phyloP scores from a whole-genome alignment of 1,284 basidiomycete genomes.

The Sphaerobolus stellatus region DNA sequence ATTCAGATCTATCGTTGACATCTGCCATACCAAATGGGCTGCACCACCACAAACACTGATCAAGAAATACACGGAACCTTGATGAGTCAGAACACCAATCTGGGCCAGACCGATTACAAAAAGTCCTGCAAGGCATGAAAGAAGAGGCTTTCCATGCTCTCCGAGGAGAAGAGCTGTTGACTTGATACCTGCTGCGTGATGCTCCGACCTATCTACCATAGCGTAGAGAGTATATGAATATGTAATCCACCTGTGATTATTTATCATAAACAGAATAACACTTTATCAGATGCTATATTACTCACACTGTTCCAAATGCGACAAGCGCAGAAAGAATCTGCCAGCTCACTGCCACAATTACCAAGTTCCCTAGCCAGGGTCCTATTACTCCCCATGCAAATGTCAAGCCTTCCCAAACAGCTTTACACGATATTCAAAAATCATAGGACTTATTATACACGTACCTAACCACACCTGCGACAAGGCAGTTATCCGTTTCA shows the following conservation, averaged over 20 bases:
- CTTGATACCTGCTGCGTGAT: conserved; percentile 44
- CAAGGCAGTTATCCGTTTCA: background rate
- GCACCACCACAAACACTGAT: conserved; percentile 35
- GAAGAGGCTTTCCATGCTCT: conserved; percentile 33
- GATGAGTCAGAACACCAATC: conserved; percentile 29
- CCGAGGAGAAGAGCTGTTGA: conserved; percentile 47
- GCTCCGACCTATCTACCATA: conserved; percentile 46
- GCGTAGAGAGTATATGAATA: conserved; percentile 51
- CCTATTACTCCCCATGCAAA: background rate
- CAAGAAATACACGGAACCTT: conserved; percentile 36
- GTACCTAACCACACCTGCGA: background rate
- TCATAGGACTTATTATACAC: background rate
- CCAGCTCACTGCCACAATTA: background rate
- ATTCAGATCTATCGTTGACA: conserved; percentile 33
- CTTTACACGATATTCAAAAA: background rate
- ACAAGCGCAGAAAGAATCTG: background rate
- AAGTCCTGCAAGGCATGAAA: conserved; percentile 34
- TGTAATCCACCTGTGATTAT: conserved; percentile 23
- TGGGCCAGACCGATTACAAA: conserved; percentile 36
- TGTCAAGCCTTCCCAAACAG: background rate
- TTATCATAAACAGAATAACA: no score
- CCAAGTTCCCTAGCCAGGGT: background rate
- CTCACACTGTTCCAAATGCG: background rate
- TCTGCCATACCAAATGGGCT: conserved; percentile 40
- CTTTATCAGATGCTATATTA: background rate